phyloP scores from a whole-genome alignment of 306 rosid genomes.

The Begonia masoniana region DNA sequence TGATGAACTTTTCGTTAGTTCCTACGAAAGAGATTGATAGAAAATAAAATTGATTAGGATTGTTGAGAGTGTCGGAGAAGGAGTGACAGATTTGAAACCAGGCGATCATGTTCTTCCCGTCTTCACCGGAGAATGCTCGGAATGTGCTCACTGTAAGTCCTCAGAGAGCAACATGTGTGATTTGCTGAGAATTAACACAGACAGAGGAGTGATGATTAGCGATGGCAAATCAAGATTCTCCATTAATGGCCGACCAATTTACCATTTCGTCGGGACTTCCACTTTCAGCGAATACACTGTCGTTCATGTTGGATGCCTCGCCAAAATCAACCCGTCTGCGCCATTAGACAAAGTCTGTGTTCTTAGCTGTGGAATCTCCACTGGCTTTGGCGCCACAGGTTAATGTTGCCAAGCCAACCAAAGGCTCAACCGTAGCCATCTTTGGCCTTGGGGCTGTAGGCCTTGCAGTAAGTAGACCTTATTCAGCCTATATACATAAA shows the following conservation, averaged over 20 bases:
- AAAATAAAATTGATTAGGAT: conserved; percentile 7
- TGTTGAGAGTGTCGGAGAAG: conserved; percentile 32
- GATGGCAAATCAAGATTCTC: conserved; percentile 30
- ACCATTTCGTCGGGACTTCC: conserved; percentile 30
- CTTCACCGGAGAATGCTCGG: conserved; percentile 27
- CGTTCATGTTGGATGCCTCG: conserved; percentile 24
- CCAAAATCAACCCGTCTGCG: conserved; percentile 27
- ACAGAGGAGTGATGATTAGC: conserved; percentile 23
- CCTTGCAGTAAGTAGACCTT: conserved; percentile 17
- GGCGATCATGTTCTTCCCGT: conserved; percentile 32
- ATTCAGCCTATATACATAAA: neutral
- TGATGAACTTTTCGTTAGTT: too few relatives aligned
- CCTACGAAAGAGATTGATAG: neutral
- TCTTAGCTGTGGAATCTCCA: conserved; percentile 33
- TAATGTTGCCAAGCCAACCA: conserved; percentile 30
- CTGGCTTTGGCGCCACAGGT: conserved; percentile 28
- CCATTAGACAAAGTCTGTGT: conserved; percentile 29
- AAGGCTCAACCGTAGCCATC: conserved; percentile 21
- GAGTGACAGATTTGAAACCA: conserved; percentile 13
- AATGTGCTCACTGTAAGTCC: conserved; percentile 28
- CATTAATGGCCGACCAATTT: conserved; percentile 23
- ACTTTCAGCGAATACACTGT: conserved; percentile 17
- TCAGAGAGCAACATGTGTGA: conserved; percentile 34
- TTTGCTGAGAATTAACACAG: conserved; percentile 19
- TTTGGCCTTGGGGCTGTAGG: conserved; percentile 14